Percentiles rank a stretch among this genome's conserved stretches.
These are phyloP conservation scores for Xylariales sp. DNA, from an alignment of 2,329 filamentous ascomycete genomes.

Conservation along the genomic window DNA sequence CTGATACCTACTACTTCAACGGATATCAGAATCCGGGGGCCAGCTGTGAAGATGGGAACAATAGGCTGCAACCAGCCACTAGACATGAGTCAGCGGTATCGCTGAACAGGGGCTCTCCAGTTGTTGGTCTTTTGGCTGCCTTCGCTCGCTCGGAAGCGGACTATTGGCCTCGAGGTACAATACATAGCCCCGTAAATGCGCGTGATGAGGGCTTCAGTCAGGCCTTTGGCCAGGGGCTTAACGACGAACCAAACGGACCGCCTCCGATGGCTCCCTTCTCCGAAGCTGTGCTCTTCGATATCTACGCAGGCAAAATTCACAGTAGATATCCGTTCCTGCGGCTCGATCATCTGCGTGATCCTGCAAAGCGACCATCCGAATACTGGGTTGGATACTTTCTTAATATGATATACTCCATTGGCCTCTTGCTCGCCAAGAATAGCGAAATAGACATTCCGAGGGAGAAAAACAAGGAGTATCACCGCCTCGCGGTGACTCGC, in stretches of 20 bases:
- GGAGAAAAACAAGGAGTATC: constrained; percentile 13
- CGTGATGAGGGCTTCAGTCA: neutral
- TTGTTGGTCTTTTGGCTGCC: constrained; percentile 4
- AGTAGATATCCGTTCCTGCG: constrained; percentile 20
- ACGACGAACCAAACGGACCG: neutral
- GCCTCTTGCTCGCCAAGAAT: constrained; percentile 15
- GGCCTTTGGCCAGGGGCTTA: neutral
- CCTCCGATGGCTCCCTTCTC: constrained; percentile 7
- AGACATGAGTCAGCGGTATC: neutral
- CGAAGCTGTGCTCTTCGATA: constrained; percentile 15
- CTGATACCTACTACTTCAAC: neutral
- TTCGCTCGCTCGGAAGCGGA: constrained; percentile 5
- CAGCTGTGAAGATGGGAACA: neutral
- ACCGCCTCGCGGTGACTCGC: constrained; percentile 11
- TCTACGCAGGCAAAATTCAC: constrained; percentile 21
- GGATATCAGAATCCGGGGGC: neutral
- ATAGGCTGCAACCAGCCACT: neutral
- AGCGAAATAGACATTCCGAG: constrained; percentile 12
- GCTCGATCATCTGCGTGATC: constrained; percentile 12
- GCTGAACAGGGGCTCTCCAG: constrained; percentile 3
- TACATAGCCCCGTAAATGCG: neutral
- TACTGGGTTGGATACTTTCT: constrained; percentile 22
- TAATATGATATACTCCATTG: constrained; percentile 19
- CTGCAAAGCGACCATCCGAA: constrained; percentile 1
- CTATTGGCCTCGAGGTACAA: neutral